Percentiles rank a stretch among this genome's conserved stretches.
Conservation (phyloP, 2,329 filamentous ascomycete genomes). For the Fusarium chlamydosporum region DNA sequence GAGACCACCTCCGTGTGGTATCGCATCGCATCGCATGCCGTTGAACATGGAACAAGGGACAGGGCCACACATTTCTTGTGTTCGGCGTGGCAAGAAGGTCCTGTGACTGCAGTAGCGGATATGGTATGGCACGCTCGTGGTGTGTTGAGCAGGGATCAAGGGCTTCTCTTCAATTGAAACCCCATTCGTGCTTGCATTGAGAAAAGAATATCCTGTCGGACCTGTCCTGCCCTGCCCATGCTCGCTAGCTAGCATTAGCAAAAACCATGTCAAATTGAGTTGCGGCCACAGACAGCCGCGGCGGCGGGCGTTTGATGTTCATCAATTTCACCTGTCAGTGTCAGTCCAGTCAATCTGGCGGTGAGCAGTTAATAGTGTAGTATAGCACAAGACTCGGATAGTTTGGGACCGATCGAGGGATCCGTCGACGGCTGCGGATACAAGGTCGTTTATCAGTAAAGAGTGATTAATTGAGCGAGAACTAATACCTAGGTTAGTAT, state of each 20-base stretch:
- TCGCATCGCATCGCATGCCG: constrained; percentile 21
- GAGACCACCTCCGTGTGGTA: constrained; percentile 16
- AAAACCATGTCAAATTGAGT: constrained; percentile 30
- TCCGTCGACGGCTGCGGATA: constrained; percentile 39
- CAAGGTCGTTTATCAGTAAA: constrained; percentile 19
- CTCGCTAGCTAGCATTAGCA: constrained; percentile 11
- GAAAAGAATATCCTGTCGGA: constrained; percentile 16
- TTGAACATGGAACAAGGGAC: constrained; percentile 29
- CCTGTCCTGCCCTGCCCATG: constrained; percentile 25
- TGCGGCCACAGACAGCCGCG: constrained; percentile 34
- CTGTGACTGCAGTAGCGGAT: constrained; percentile 50
- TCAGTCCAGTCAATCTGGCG: constrained; percentile 45
- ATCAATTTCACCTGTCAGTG: constrained; percentile 32
- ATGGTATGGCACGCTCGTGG: constrained; percentile 42
- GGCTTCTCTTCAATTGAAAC: constrained; percentile 47
- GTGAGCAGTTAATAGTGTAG: constrained; percentile 39
- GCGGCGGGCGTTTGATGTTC: constrained; percentile 46
- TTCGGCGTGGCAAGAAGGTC: constrained; percentile 50
- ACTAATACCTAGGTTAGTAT: constrained; percentile 26
- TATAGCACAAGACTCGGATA: constrained; percentile 29
- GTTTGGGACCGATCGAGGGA: constrained; percentile 41
- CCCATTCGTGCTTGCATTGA: constrained; percentile 48
- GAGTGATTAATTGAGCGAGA: constrained; percentile 29
- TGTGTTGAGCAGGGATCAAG: constrained; percentile 51
- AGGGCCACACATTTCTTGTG: constrained; percentile 40